These are phyloP conservation scores for Eucalyptus globulus DNA, from an alignment of 345 rosid genomes.

Conservation along the genomic window DNA sequence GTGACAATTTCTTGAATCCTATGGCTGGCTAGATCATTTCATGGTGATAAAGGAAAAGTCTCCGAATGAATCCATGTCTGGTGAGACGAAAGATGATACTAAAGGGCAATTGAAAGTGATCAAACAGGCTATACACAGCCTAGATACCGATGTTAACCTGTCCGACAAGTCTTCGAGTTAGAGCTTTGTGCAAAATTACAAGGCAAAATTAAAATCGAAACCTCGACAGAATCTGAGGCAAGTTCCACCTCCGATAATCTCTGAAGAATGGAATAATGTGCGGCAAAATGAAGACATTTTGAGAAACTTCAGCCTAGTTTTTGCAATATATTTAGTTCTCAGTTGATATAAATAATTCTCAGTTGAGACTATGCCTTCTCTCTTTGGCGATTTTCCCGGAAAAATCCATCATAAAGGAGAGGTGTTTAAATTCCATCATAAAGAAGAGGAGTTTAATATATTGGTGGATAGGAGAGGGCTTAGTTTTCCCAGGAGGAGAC, in stretches of 20 bases:
- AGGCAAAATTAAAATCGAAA: rapidly evolving
- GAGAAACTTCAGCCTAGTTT: not conserved
- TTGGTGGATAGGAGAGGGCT: conserved; percentile 8
- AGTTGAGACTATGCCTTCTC: not conserved
- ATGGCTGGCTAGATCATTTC: rapidly evolving
- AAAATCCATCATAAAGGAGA: not conserved
- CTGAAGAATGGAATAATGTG: rapidly evolving
- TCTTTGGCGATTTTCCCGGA: not conserved
- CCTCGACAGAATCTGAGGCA: rapidly evolving
- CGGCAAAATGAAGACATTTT: rapidly evolving
- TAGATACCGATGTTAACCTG: rapidly evolving
- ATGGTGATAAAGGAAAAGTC: not conserved
- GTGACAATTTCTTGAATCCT: not conserved
- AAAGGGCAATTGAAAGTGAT: rapidly evolving
- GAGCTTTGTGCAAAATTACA: not conserved
- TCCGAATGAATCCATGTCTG: rapidly evolving
- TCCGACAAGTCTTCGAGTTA: rapidly evolving
- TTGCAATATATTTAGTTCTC: rapidly evolving
- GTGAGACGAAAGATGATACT: not conserved
- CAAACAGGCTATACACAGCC: not conserved
- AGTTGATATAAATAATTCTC: rapidly evolving
- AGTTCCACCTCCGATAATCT: not conserved
- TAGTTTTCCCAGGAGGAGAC: not conserved
- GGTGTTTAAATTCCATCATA: not conserved
- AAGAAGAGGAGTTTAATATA: not conserved